Evolutionary conservation across 78 protist species (phyloP).

Genomic region (Guillardia theta): DNA sequence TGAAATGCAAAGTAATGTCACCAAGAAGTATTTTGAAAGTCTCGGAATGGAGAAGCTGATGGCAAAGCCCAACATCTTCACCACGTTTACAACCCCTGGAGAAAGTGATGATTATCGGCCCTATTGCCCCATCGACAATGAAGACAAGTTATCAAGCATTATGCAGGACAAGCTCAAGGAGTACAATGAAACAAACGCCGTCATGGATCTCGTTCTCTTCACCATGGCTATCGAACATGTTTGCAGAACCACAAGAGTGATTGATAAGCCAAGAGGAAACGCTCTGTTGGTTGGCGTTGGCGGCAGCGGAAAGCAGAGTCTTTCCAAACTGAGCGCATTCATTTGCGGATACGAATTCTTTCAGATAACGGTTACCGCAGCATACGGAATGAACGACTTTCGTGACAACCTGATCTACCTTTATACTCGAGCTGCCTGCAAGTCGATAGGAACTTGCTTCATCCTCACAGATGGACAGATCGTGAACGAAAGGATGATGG

Average conservation of each 20-base stretch:
- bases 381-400: slow-evolving; percentile 66
- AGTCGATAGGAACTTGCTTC: slow-evolving; percentile 44
- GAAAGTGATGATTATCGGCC: slow-evolving; percentile 15
- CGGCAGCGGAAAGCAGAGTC: slow-evolving; percentile 80
- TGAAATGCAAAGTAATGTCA: not conserved
- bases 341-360: slow-evolving; percentile 52
- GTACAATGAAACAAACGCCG: slow-evolving; percentile 67
- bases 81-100: not conserved
- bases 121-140: slow-evolving; percentile 12
- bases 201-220: slow-evolving; percentile 77
- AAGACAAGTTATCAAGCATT: not conserved
- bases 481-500: slow-evolving; percentile 68
- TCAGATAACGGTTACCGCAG: slow-evolving; percentile 69
- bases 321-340: slow-evolving; percentile 59
- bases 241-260: slow-evolving; percentile 59
- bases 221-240: slow-evolving; percentile 75
- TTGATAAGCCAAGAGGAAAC: slow-evolving; percentile 65
- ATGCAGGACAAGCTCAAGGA: slow-evolving; percentile 47
- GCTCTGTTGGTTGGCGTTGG: slow-evolving; percentile 81
- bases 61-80: slow-evolving; percentile 28
- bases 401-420: slow-evolving; percentile 52
- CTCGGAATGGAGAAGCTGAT: not conserved
- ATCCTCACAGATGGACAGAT: slow-evolving; percentile 78
- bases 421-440: slow-evolving; percentile 66
- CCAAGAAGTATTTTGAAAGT: not conserved